Base-by-base conservation (phyloP, 208 protist species). In the Acanthamoeba healyi region DNA sequence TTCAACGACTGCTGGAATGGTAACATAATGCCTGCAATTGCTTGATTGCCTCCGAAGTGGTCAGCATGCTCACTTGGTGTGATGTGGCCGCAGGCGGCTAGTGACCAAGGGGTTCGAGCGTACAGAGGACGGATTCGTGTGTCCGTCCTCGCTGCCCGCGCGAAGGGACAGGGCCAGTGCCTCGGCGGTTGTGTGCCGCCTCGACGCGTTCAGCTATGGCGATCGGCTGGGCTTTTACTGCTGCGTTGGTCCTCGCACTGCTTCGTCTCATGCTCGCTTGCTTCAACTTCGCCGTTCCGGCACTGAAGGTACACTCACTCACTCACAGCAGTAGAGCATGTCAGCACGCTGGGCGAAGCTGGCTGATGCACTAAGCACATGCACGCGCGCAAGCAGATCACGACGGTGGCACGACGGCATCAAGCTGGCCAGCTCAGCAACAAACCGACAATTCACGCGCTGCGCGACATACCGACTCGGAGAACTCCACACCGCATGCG, bases 161-260 rank as follows among this genome's bases (percentile, higher is more conserved):
- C n/a, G 34, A 3, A 10, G 65, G 29, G 58, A 67, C 65, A 29
- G 65, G 7, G 12, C 65, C 19, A 26, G 65, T 17, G 65, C 65
- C 2, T 15, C 54, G 54, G 12, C 34, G n/a, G 19, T 74, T 9
- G 65, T 74, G 65, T 74, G 65, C 65, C 65, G 65, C 65, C 3
- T 74, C n/a, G 29, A 38, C 7, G 65, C 24, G n/a, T 74, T 74
- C 65, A 26, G 10, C n/a, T 74, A 74, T 29, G 65, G 65, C 34
- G 65, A 74, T 38, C 65, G 65, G 7, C 65, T 74, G 34, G 65
- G 65, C 12, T 74, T 74, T 19, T 74, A 74, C 65, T 74, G 65
- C 65, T 40, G 32, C 34, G 65, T 40, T 29, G 65, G 32, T 2
- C 9, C 15, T 17, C 58, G 58, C 58, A 7, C 58, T 34, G 58